Evolutionary conservation across 306 rosid species (phyloP).

Genomic region (Pyrus pyrifolia): DNA sequence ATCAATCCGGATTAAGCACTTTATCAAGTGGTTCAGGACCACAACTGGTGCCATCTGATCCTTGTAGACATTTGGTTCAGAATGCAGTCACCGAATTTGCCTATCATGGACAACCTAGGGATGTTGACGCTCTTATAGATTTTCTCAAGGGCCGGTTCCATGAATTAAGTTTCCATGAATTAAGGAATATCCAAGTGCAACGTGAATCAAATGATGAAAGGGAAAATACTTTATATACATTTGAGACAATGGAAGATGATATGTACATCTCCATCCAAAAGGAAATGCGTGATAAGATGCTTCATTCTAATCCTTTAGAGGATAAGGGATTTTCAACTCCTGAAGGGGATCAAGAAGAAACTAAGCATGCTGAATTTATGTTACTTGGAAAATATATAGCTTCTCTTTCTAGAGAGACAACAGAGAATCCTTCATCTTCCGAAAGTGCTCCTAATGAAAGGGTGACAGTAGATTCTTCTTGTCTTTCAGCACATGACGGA

Average conservation of each 20-base stretch:
- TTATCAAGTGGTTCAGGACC: slow-evolving; percentile 30
- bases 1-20: slow-evolving; percentile 28
- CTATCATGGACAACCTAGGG: slow-evolving; percentile 48
- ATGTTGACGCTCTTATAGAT: slow-evolving; percentile 41
- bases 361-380: slow-evolving; percentile 34
- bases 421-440: slow-evolving; percentile 49
- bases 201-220: slow-evolving; percentile 28
- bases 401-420: slow-evolving; percentile 48
- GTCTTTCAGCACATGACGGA: slow-evolving; percentile 42
- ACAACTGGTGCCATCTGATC: slow-evolving; percentile 37
- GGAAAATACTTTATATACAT: slow-evolving; percentile 26
- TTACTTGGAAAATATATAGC: slow-evolving; percentile 70
- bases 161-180: slow-evolving; percentile 39
- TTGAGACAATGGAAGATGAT: slow-evolving; percentile 65
- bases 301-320: slow-evolving; percentile 24
- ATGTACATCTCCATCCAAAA: slow-evolving; percentile 46
- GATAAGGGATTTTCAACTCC: slow-evolving; percentile 24
- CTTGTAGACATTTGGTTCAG: slow-evolving; percentile 39
- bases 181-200: slow-evolving; percentile 45
- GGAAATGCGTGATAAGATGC: slow-evolving; percentile 36
- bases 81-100: slow-evolving; percentile 50
- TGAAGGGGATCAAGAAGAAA: slow-evolving; percentile 28
- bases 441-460: slow-evolving; percentile 33
- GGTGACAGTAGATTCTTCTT: slow-evolving; percentile 42
- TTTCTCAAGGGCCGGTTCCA: slow-evolving; percentile 54